Base-by-base conservation (phyloP, 495 filamentous ascomycete species). In the Cryomyces minteri region DNA sequence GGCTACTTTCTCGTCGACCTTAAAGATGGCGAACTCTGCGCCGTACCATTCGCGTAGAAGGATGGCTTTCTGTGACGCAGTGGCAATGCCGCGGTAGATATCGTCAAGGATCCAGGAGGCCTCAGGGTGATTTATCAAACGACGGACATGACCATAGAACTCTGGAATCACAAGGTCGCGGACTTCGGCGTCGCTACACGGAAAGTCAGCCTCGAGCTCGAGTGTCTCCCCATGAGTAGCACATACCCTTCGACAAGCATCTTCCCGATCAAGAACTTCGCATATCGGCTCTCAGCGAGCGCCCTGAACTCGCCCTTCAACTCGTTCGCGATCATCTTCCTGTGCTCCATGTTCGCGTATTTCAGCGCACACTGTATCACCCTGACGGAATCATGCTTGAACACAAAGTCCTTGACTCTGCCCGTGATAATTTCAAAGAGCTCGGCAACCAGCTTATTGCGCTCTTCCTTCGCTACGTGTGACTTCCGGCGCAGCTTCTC, bases 21-120 rank as follows among this genome's bases (percentile, higher is more conserved):
- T 73, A 63, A 94, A 88, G 18, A 95, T 70, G 10, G 84, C 72
- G 58, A 92, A 96, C 54, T 99, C 92, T 0, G 87, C 71, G 0
- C 92, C 90, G 59, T 95, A 99, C 84, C 93, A 99, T 62, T 99
- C 92, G 29, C 87, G 71, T 14, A 99, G 70, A 43, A 99, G 68
- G 43, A 72, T 74, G 18, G 79, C 74, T 58, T 87, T 85, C 58
- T 99, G 92, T 49, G 80, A 71, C 52, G 74, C 72, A 5, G 82
- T 90, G 11, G 88, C 88, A 49, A 84, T 77, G 33, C 76, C 75
- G 31, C 90, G 77, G 64, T 94, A 99, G 48, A 92, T 77, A 64
- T 99, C 92, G 56, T 99, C 92, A 37, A 99, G 68, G 50, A 96
- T 94, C 83, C 90, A 96, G 12, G 85, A 84, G 25, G 83, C 88